phyloP scores from a whole-genome alignment of 1,284 basidiomycete genomes.

The Naganishia cerealis region DNA sequence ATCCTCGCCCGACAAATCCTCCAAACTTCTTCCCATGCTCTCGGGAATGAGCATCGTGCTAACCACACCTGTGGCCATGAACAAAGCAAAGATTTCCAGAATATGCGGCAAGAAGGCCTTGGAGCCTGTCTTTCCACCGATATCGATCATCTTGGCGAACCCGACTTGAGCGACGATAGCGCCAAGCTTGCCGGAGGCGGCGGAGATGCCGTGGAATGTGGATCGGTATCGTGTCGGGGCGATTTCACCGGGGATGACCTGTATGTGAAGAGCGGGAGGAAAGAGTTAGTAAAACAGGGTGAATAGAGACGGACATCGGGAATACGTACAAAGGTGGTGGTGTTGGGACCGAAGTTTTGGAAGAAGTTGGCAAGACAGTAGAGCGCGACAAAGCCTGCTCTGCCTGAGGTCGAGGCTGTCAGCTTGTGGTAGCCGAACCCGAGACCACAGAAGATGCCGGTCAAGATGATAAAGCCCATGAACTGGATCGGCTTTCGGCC shows the following conservation, averaged over 20 bases:
- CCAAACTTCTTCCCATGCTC: slow-evolving; percentile 68
- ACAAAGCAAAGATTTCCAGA: slow-evolving; percentile 52
- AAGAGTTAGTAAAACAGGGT: not conserved
- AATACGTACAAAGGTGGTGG: slow-evolving; percentile 64
- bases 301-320: not conserved
- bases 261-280: not conserved
- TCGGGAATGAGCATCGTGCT: slow-evolving; percentile 74
- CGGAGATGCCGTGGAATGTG: slow-evolving; percentile 80
- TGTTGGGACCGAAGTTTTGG: slow-evolving; percentile 68
- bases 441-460: slow-evolving; percentile 62
- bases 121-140: slow-evolving; percentile 60
- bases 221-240: slow-evolving; percentile 85
- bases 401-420: slow-evolving; percentile 58
- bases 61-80: slow-evolving; percentile 57
- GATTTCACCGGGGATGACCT: slow-evolving; percentile 72
- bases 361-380: slow-evolving; percentile 58
- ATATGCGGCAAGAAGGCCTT: slow-evolving; percentile 59
- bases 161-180: slow-evolving; percentile 79
- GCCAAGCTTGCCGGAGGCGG: slow-evolving; percentile 77
- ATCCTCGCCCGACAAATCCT: slow-evolving; percentile 68
- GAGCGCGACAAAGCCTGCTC: slow-evolving; percentile 67
- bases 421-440: slow-evolving; percentile 73
- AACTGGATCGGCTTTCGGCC: slow-evolving; percentile 59
- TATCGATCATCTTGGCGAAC: slow-evolving; percentile 69
- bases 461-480: slow-evolving; percentile 72